Conservation (phyloP, 768 basidiomycete genomes). For the Trametes villosa region DNA sequence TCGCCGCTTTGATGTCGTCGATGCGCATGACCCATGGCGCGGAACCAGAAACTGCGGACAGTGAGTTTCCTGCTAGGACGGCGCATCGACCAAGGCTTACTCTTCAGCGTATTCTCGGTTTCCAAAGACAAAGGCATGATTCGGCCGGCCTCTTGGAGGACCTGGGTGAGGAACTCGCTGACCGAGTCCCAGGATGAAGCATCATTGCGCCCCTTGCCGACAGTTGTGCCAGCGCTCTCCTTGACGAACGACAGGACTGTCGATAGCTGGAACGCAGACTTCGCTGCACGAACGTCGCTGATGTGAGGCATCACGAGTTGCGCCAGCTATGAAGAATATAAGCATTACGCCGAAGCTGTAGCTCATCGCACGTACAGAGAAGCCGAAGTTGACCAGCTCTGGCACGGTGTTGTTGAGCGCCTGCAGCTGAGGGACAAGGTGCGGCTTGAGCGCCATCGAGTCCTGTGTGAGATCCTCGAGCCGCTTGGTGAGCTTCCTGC, state of each 20-base stretch:
- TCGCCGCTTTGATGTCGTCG: conserved; percentile 78
- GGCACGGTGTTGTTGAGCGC: conserved; percentile 72
- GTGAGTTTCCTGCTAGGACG: conserved; percentile 1
- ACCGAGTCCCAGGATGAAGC: conserved; percentile 80
- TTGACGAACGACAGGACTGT: conserved; percentile 73
- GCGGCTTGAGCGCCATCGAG: conserved; percentile 70
- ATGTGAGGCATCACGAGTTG: conserved; percentile 88
- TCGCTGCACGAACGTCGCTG: conserved; percentile 77
- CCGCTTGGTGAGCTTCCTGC: conserved; percentile 85
- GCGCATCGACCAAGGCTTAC: conserved; percentile 47
- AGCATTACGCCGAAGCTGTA: background rate
- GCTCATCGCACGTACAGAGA: conserved; percentile 59
- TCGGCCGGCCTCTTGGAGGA: conserved; percentile 72
- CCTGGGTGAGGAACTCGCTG: conserved; percentile 64
- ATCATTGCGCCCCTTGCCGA: conserved; percentile 67
- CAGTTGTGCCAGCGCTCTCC: conserved; percentile 72
- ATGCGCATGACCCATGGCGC: conserved; percentile 88
- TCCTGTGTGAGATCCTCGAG: conserved; percentile 79
- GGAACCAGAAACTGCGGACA: conserved; percentile 61
- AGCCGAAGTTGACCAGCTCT: conserved; percentile 88
- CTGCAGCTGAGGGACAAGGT: conserved; percentile 74
- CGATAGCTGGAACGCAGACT: conserved; percentile 75
- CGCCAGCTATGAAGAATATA: conserved; percentile 61
- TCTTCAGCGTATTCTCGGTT: conserved; percentile 74
- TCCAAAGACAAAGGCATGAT: conserved; percentile 76